Conservation (phyloP, 257 asterid species). For the Petrea volubilis region DNA sequence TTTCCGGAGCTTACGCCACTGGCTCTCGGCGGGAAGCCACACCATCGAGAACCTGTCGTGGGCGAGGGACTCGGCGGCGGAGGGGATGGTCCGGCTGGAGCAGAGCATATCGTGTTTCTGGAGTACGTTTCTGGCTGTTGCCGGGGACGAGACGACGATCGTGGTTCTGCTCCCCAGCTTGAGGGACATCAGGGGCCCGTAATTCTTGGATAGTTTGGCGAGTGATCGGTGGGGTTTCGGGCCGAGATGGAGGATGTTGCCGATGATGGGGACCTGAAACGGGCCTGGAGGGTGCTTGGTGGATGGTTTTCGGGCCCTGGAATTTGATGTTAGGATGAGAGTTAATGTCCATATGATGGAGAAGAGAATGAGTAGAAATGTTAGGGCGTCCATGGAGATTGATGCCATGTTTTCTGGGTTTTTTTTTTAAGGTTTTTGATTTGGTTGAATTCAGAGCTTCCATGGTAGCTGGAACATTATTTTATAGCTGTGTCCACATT, state of each 20-base stretch:
- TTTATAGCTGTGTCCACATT: too few relatives aligned
- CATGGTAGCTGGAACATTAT: too few relatives aligned
- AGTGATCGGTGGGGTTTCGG: constrained; percentile 31
- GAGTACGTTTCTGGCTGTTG: constrained; percentile 22
- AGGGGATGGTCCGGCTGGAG: constrained; percentile 22
- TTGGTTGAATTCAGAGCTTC: too few relatives aligned
- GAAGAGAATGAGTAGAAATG: not conserved
- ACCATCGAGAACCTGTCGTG: constrained; percentile 25
- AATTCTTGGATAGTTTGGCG: constrained; percentile 25
- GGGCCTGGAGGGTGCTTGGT: constrained; percentile 39
- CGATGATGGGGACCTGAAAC: constrained; percentile 28
- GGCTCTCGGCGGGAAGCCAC: constrained; percentile 17
- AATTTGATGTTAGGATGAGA: constrained; percentile 10
- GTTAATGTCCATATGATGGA: not conserved
- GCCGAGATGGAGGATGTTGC: constrained; percentile 31
- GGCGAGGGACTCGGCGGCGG: not conserved
- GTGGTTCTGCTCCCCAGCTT: constrained; percentile 26
- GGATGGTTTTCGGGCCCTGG: constrained; percentile 7
- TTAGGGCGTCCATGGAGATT: constrained; percentile 15
- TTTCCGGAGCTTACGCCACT: constrained; percentile 36
- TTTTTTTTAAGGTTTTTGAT: not conserved
- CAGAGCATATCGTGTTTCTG: constrained; percentile 25
- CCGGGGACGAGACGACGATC: constrained; percentile 35
- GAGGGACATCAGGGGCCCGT: constrained; percentile 36
- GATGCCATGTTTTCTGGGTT: not conserved